These are phyloP conservation scores for Scutellaria minor DNA, from an alignment of 257 asterid species.

Conservation along the genomic window DNA sequence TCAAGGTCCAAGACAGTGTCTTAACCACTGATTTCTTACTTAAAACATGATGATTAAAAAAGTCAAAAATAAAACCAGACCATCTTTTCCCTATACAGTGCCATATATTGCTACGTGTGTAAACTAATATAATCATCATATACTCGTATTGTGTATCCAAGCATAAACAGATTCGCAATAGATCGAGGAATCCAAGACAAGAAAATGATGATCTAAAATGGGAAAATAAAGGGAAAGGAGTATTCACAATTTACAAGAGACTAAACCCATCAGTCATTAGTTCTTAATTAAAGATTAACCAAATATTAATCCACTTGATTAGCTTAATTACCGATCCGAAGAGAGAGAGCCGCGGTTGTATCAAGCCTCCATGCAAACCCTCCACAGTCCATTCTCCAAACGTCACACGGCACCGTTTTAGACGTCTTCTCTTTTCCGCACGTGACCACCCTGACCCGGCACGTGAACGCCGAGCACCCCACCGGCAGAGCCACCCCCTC, in stretches of 20 bases:
- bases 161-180: not conserved
- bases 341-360: slow-evolving; percentile 74
- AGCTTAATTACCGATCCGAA: slow-evolving; percentile 47
- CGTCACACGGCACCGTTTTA: slow-evolving; percentile 76
- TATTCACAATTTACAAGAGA: slow-evolving; percentile 33
- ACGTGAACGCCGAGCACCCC: slow-evolving; percentile 58
- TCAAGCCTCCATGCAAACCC: slow-evolving; percentile 97
- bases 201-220: not conserved
- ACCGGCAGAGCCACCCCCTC: slow-evolving; percentile 48
- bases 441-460: slow-evolving; percentile 68
- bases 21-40: no score
- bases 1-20: no score
- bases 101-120: no score
- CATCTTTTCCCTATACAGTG: no score
- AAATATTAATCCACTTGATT: slow-evolving; percentile 1
- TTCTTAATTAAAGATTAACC: not conserved
- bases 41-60: no score
- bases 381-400: slow-evolving; percentile 81
- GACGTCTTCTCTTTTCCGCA: slow-evolving; percentile 50
- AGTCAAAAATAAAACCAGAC: no score
- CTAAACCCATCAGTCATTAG: not conserved
- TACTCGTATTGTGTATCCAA: no score
- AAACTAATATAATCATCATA: no score
- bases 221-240: not conserved
- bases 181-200: not conserved